Percentiles rank a stretch among this genome's conserved stretches.
Evolutionary conservation across 1,284 basidiomycete species (phyloP).

Genomic region (Neolentinus lepideus): DNA sequence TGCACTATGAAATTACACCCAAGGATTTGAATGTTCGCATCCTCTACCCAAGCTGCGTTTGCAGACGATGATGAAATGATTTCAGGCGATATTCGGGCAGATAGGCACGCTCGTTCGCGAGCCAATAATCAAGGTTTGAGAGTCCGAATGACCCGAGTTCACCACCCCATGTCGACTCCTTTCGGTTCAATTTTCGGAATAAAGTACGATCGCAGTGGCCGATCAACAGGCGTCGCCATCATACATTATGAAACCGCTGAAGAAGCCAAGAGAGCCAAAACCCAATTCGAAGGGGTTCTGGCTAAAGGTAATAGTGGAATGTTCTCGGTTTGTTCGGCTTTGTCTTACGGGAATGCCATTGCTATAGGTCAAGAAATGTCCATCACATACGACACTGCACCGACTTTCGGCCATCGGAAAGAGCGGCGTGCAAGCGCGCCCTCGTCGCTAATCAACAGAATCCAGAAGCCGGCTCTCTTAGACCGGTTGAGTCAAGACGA

Average conservation of each 20-base stretch:
- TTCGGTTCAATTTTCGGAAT: slow-evolving; percentile 32
- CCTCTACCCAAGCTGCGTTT: slow-evolving; percentile 4
- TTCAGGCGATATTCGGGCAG: slow-evolving; percentile 84
- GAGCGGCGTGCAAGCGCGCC: slow-evolving; percentile 41
- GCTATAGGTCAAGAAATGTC: slow-evolving; percentile 73
- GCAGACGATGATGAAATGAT: slow-evolving; percentile 5
- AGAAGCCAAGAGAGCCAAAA: slow-evolving; percentile 82
- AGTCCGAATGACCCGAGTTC: slow-evolving; percentile 49
- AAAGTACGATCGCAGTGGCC: slow-evolving; percentile 94
- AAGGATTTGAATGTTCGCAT: slow-evolving; percentile 78
- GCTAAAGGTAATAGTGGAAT: slow-evolving; percentile 66
- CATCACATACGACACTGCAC: slow-evolving; percentile 55
- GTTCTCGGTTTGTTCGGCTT: slow-evolving; percentile 6
- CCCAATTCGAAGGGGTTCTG: slow-evolving; percentile 82
- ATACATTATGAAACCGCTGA: slow-evolving; percentile 75
- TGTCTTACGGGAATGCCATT: slow-evolving; percentile 5
- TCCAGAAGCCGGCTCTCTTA: slow-evolving; percentile 55
- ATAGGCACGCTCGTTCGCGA: slow-evolving; percentile 89
- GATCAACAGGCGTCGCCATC: slow-evolving; percentile 81
- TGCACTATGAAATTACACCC: slow-evolving; percentile 91
- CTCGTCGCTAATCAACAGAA: slow-evolving; percentile 51
- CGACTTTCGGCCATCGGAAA: slow-evolving; percentile 26
- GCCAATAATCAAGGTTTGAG: slow-evolving; percentile 91
- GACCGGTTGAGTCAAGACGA: slow-evolving; percentile 48
- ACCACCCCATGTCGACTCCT: slow-evolving; percentile 37